A percentile compares a stretch with the other conserved stretches of the same genome.
These are phyloP conservation scores for Pascua guehoae DNA, from an alignment of 1,284 basidiomycete species.

Conservation along the genomic window DNA sequence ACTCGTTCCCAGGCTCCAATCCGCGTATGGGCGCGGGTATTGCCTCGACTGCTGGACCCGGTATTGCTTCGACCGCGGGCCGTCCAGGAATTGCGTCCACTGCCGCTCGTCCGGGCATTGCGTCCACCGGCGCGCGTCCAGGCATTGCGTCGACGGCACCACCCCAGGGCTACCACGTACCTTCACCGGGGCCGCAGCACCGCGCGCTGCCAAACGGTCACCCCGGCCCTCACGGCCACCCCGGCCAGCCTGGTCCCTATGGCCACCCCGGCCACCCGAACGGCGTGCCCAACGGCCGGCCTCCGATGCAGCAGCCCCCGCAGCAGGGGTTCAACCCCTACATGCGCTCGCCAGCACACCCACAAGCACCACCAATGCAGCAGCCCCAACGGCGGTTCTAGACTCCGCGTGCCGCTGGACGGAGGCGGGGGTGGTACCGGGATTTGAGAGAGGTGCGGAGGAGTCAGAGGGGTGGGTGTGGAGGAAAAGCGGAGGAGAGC, in stretches of 20 bases:
- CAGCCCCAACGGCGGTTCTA: no score
- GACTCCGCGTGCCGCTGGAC: no score
- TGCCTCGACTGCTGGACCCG: slow-evolving; percentile 11
- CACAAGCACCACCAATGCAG: no score
- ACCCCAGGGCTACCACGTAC: slow-evolving; percentile 26
- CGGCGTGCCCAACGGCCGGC: slow-evolving; percentile 5
- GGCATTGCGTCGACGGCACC: slow-evolving; percentile 20
- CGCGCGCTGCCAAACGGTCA: slow-evolving; percentile 4
- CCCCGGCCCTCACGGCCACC: slow-evolving; percentile 5
- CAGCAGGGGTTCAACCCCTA: neutral
- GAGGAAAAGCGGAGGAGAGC: no score
- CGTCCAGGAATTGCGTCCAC: slow-evolving; percentile 18
- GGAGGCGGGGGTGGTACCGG: no score
- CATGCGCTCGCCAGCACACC: no score
- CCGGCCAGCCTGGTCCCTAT: neutral
- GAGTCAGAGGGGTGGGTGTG: no score
- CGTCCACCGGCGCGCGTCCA: slow-evolving; percentile 20
- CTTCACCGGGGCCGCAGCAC: slow-evolving; percentile 2
- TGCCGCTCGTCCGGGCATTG: slow-evolving; percentile 20
- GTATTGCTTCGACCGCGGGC: slow-evolving; percentile 25
- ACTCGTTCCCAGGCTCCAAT: slow-evolving; percentile 4
- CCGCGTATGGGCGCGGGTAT: slow-evolving; percentile 7
- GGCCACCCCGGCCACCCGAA: slow-evolving; percentile 6
- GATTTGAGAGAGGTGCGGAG: no score
- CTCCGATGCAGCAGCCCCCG: slow-evolving; percentile 8